Base-by-base conservation (phyloP, 1,284 basidiomycete genomes). In the Mycosarcoma maydis region DNA sequence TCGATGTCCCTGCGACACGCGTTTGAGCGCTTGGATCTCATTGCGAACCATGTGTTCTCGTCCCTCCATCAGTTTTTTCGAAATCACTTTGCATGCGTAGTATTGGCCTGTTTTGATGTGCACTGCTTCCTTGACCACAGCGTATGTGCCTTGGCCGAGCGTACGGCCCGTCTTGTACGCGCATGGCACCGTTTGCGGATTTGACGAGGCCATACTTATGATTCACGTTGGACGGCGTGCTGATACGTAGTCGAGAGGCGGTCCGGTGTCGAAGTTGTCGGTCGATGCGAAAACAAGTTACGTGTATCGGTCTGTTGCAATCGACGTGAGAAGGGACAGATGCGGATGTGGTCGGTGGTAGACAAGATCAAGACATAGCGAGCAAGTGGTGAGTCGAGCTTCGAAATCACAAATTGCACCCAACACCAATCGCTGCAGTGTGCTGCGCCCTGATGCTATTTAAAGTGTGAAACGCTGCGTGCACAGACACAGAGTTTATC, bases 11-110 rank as follows among this genome's bases (percentile, higher is more conserved):
- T 90, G 93, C 13, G 95, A 98, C 43, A 98, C 90, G 73, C 89
- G 88, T 85, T 98, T 98, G 76, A 98, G 85, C 6, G 98, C 94
- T 6, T 90, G 88, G 75, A 98, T 98, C 84, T 98, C 95, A 78
- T 98, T 98, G 50, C 95, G 88, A 52, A 97, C 92, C 84, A 86
- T 86, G 55, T 85, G 83, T 59, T 85, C 85, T 33, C 85, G 76
- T 11, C 85, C 85, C 24, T 83, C 91, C 92, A 98, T 95, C 75
- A 98, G 89, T 82, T 94, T 92, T 87, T 98, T 98, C 88, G 95
- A 86, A 76, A 87, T 84, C 29, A 86, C 85, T 73, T 86, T 81
- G 67, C 80, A 81, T 5, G 80, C 80, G 42, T 77, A 81, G 53
- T 78, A 79, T 45, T 80, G 60, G 45, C 92, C 89, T 0, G 94